Evolutionary conservation across 257 asterid genomes (phyloP).

Genomic region (Paulownia fortunei): DNA sequence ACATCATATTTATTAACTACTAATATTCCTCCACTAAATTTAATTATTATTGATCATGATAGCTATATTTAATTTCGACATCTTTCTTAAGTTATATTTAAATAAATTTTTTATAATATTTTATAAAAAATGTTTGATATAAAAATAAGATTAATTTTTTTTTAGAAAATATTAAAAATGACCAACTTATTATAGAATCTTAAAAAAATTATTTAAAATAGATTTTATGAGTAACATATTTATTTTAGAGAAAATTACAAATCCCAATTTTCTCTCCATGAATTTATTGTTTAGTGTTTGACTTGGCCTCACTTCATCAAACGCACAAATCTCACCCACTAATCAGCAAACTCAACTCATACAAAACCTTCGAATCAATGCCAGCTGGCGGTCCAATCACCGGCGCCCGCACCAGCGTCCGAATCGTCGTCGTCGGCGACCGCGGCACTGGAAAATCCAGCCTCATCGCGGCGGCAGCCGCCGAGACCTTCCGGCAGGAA

Average conservation of each 20-base stretch:
- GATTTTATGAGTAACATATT: no score
- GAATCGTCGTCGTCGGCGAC: slow-evolving; percentile 95
- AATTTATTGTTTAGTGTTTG: background rate
- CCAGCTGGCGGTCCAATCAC: slow-evolving; percentile 50
- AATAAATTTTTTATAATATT: no score
- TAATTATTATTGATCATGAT: no score
- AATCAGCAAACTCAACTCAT: slow-evolving; percentile 21
- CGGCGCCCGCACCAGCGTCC: slow-evolving; percentile 71
- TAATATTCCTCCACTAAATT: no score
- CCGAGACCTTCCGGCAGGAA: slow-evolving; percentile 79
- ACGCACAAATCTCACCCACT: slow-evolving; percentile 25
- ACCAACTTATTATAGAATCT: no score
- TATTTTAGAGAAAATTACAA: no score
- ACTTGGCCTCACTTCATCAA: slow-evolving; percentile 10
- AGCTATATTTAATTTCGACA: background rate
- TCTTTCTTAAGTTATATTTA: background rate
- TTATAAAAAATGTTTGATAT: no score
- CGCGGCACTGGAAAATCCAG: slow-evolving; percentile 95
- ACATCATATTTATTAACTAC: no score
- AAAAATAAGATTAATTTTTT: no score
- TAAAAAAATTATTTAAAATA: no score
- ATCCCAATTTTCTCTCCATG: background rate
- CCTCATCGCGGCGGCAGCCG: slow-evolving; percentile 88
- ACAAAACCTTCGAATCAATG: slow-evolving; percentile 51
- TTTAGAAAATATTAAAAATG: no score